Percentiles rank a stretch among this genome's conserved stretches.
Evolutionary conservation across 225 moss, liverwort and hornwort species (phyloP).

Genomic region (Thuidium tamariscinum): DNA sequence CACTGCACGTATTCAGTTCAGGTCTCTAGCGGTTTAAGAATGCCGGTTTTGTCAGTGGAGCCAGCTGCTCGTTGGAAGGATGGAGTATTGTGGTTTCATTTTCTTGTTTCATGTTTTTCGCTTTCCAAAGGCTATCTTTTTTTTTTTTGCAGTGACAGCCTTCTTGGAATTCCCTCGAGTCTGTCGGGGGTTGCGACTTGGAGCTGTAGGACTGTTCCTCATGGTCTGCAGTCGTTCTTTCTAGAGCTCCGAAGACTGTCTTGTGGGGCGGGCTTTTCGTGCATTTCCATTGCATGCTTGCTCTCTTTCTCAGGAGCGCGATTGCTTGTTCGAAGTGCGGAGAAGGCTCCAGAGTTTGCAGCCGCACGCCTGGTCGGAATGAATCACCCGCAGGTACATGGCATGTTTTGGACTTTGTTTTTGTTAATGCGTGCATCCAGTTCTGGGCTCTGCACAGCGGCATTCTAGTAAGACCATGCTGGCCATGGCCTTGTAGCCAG

Average conservation of each 20-base stretch:
- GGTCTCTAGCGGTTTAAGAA: not conserved
- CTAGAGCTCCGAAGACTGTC: not conserved
- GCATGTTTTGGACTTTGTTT: not conserved
- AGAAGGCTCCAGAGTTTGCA: not conserved
- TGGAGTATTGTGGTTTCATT: not conserved
- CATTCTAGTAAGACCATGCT: not conserved
- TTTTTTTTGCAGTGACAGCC: not conserved
- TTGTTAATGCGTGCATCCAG: not conserved
- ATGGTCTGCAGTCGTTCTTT: not conserved
- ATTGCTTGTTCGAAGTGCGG: not conserved
- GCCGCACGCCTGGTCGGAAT: not conserved
- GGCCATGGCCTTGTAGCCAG: not conserved
- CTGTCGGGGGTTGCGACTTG: not conserved
- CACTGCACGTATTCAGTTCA: not conserved
- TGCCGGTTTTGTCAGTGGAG: not conserved
- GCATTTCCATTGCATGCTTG: not conserved
- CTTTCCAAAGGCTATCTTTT: not conserved
- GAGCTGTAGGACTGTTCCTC: not conserved
- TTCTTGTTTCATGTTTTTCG: not conserved
- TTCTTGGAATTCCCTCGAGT: not conserved
- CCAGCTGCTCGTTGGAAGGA: not conserved
- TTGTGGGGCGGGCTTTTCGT: not conserved
- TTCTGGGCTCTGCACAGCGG: not conserved
- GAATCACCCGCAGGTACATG: not conserved
- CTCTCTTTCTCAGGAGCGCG: not conserved